Conservation (phyloP, 257 asterid species). For the Oldenlandia corymbosa region DNA sequence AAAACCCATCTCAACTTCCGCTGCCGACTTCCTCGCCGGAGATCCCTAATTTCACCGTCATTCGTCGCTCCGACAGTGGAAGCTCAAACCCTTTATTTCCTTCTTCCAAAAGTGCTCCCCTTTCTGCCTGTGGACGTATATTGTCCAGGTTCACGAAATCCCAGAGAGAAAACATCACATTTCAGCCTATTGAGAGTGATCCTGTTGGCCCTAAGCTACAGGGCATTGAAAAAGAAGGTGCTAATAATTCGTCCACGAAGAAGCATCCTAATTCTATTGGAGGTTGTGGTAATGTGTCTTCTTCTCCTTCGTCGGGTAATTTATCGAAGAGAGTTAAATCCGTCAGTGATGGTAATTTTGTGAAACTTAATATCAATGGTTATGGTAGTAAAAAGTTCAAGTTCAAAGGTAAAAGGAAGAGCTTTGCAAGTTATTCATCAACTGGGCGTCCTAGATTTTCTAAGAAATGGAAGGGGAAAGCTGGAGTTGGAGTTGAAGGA, state of each 20-base stretch:
- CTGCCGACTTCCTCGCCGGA: constrained; percentile 15
- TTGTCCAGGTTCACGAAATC: constrained; percentile 34
- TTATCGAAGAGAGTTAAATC: constrained; percentile 42
- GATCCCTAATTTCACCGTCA: constrained; percentile 28
- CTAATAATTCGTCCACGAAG: constrained; percentile 29
- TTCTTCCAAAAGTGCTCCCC: constrained; percentile 23
- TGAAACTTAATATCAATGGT: constrained; percentile 91
- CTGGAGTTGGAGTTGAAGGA: constrained; percentile 30
- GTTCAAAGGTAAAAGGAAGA: constrained; percentile 42
- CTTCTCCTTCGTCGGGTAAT: constrained; percentile 29
- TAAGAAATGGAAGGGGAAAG: constrained; percentile 32
- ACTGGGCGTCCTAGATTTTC: constrained; percentile 36
- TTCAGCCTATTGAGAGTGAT: constrained; percentile 43
- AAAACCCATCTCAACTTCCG: constrained; percentile 6
- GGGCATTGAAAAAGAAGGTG: neutral
- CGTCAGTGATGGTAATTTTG: constrained; percentile 75
- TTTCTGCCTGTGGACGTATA: constrained; percentile 49
- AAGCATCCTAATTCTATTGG: constrained; percentile 51
- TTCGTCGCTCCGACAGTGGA: constrained; percentile 30
- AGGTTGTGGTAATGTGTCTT: constrained; percentile 12
- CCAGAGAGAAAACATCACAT: constrained; percentile 36
- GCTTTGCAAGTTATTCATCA: constrained; percentile 29
- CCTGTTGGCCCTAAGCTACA: neutral
- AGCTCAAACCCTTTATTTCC: too few species aligned
- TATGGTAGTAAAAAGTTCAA: constrained; percentile 69